Conservation (phyloP, 2,329 filamentous ascomycete species). For the Trichoderma breve region DNA sequence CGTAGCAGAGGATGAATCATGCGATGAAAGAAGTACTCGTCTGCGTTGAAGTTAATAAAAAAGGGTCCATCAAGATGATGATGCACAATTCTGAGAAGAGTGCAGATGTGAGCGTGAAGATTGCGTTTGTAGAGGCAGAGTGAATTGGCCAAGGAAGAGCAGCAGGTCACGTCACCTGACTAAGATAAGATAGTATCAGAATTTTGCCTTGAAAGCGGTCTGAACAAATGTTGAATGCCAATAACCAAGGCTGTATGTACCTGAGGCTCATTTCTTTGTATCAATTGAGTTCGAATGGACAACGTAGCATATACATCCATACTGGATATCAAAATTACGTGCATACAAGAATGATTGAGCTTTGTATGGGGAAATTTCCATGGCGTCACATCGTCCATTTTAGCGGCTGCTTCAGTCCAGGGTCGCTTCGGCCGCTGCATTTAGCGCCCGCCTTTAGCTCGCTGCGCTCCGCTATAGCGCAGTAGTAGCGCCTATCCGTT, state of each 20-base stretch:
- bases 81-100: neutral
- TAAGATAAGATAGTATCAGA: neutral
- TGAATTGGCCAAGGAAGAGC: neutral
- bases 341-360: neutral
- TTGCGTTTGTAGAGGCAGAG: neutral
- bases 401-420: neutral
- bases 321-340: too few species aligned
- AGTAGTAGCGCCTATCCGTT: neutral
- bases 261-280: neutral
- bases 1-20: neutral
- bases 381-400: neutral
- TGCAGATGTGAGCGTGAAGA: neutral
- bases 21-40: too few species aligned
- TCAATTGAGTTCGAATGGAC: neutral
- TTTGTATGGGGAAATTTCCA: neutral
- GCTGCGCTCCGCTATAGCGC: neutral
- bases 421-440: neutral
- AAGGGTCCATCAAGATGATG: neutral
- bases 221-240: neutral
- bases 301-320: too few species aligned
- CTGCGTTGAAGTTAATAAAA: neutral
- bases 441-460: neutral
- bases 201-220: neutral
- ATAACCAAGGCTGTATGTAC: neutral
- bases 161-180: neutral